These are phyloP conservation scores for Torulaspora maleeae DNA, from an alignment of 805 yeast species.

Conservation along the genomic window DNA sequence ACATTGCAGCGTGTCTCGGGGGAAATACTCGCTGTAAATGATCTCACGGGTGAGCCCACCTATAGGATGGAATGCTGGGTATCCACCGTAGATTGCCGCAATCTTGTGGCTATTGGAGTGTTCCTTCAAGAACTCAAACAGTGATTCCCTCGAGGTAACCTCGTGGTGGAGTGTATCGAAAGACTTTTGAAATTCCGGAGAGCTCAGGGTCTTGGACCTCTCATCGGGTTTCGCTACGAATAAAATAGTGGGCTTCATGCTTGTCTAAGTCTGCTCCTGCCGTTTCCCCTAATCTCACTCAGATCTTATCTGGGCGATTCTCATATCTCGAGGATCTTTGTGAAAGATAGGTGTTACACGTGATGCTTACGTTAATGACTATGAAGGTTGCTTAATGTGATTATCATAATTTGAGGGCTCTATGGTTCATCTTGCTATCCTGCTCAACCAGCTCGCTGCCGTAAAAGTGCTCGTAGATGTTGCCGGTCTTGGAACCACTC, in stretches of 20 bases:
- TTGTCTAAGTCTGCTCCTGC: background rate
- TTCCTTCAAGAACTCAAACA: slow-evolving; percentile 15
- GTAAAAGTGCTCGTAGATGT: slow-evolving; percentile 26
- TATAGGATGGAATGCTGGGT: slow-evolving; percentile 49
- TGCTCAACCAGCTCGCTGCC: slow-evolving; percentile 12
- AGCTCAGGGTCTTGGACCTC: slow-evolving; percentile 13
- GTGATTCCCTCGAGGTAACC: slow-evolving; percentile 15
- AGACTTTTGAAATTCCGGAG: slow-evolving; percentile 10
- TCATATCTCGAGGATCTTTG: background rate
- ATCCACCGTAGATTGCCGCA: slow-evolving; percentile 54
- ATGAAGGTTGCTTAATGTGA: background rate
- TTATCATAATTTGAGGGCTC: slow-evolving; percentile 9
- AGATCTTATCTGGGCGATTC: background rate
- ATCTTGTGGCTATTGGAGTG: slow-evolving; percentile 16
- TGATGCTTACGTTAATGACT: background rate
- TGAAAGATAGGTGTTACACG: background rate
- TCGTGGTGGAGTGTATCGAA: slow-evolving; percentile 17
- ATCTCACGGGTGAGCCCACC: slow-evolving; percentile 49
- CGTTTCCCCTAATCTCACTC: background rate
- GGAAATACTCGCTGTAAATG: slow-evolving; percentile 38
- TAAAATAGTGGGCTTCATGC: slow-evolving; percentile 19
- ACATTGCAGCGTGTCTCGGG: slow-evolving; percentile 41
- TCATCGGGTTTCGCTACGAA: slow-evolving; percentile 23
- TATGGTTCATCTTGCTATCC: slow-evolving; percentile 9
- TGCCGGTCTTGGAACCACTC: slow-evolving; percentile 12